phyloP scores from a whole-genome alignment of 2,329 filamentous ascomycete genomes.

The Fusarium sp. region DNA sequence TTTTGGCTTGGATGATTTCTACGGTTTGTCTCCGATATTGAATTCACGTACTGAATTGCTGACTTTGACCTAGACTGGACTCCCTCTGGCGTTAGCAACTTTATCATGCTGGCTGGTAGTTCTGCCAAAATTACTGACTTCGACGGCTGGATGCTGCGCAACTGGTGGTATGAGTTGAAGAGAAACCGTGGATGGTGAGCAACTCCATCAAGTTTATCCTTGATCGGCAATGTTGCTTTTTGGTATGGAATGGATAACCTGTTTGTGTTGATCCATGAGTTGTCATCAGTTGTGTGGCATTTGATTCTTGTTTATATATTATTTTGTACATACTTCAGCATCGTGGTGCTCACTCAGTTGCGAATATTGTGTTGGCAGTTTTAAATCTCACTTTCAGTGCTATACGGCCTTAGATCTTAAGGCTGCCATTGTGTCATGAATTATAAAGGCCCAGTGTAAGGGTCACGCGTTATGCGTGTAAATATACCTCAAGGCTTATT shows the following conservation, averaged over 20 bases:
- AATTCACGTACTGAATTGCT: not conserved
- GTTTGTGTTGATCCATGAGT: not conserved
- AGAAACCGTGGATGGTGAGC: constrained; percentile 44
- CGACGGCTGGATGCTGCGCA: constrained; percentile 60
- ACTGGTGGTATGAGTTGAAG: constrained; percentile 56
- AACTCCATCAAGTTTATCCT: not conserved
- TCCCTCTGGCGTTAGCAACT: constrained; percentile 54
- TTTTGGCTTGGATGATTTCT: constrained; percentile 55
- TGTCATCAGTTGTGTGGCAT: not conserved
- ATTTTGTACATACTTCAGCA: not conserved
- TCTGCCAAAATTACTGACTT: constrained; percentile 58
- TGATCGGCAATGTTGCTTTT: not conserved
- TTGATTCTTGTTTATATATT: not conserved
- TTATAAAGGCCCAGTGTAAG: no score
- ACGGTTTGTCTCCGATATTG: constrained; percentile 11
- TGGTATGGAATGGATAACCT: not conserved
- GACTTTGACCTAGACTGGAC: constrained; percentile 51
- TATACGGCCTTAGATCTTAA: not conserved
- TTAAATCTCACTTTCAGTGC: not conserved
- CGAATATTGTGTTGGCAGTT: not conserved
- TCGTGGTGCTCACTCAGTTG: not conserved
- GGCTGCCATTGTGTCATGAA: no score
- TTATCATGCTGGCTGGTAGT: constrained; percentile 59
- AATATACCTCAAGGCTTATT: no score
- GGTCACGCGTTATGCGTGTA: no score